Percentiles rank a stretch among this genome's conserved stretches.
phyloP scores from a whole-genome alignment of 352 stramenopile species.

The Peronospora destructor region DNA sequence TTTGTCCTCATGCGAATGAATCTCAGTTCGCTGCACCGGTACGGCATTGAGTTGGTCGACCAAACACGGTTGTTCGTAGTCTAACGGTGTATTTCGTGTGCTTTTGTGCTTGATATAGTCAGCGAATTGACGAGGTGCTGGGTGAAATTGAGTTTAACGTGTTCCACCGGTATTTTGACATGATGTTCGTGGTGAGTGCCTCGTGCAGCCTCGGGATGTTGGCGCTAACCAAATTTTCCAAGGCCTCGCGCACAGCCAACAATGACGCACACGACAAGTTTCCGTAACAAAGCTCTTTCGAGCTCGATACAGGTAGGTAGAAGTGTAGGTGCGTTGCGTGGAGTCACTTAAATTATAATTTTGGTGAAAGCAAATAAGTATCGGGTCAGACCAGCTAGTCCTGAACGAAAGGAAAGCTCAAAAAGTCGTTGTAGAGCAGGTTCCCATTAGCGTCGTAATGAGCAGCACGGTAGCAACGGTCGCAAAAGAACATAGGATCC shows the following conservation, averaged over 20 bases:
- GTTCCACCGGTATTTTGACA: slow-evolving; percentile 81
- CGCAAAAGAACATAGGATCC: slow-evolving; percentile 76
- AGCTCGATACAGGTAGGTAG: slow-evolving; percentile 2
- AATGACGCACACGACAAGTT: slow-evolving; percentile 74
- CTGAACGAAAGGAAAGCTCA: slow-evolving; percentile 66
- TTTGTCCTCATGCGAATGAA: slow-evolving; percentile 88
- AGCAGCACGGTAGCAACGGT: slow-evolving; percentile 60
- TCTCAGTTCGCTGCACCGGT: slow-evolving; percentile 61
- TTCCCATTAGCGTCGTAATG: slow-evolving; percentile 52
- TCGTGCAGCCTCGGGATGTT: slow-evolving; percentile 54
- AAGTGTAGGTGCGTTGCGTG: slow-evolving; percentile 6
- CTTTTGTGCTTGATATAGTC: slow-evolving; percentile 22
- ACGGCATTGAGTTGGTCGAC: slow-evolving; percentile 1
- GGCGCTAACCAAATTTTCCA: slow-evolving; percentile 67
- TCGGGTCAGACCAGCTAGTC: slow-evolving; percentile 28
- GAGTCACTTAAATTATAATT: slow-evolving; percentile 23
- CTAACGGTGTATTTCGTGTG: not conserved
- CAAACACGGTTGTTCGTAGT: not conserved
- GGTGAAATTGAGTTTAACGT: slow-evolving; percentile 81
- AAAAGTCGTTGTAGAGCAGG: slow-evolving; percentile 61
- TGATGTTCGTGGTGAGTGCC: slow-evolving; percentile 78
- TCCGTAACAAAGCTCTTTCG: slow-evolving; percentile 31
- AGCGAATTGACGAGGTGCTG: slow-evolving; percentile 77
- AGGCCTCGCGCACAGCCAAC: slow-evolving; percentile 62
- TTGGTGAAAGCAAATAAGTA: slow-evolving; percentile 8